Evolutionary conservation across 2,329 filamentous ascomycete species (phyloP), one percentile per base, ranked within the genome.

Genomic region (Plectosphaerella cucumerina): DNA sequence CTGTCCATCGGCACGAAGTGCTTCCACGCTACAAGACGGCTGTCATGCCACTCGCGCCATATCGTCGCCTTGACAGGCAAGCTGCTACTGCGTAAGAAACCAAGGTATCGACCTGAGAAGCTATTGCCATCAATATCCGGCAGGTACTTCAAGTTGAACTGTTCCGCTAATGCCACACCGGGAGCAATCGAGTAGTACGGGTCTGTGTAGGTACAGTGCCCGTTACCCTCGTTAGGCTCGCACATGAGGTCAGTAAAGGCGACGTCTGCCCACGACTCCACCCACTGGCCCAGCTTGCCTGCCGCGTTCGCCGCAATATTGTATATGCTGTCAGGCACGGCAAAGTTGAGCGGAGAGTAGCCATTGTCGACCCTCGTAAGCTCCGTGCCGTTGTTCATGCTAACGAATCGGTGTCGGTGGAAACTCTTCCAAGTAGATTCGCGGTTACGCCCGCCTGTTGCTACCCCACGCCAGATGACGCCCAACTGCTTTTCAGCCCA

Each of bases 1-100:
- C 81, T 87, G 62, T 91, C 86, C 78, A 93, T 84, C 15, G 89
- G 89, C 2, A 91, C 84, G 59, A 89, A 93, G 67, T 94, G 89
- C 60, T 83, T 82, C 89, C 89, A 94, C 1, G 87, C 77, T 2
- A 90, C 73, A 1, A 93, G 73, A 3, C 89, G 77, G 43, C 78
- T 80, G 63, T 92, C 88, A 61, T 92, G 89, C 89, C 89, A 94
- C 65, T 94, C 89, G 18, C 81, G 77, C 69, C 85, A 94, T 20
- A 93, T 72, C 0, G 89, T 90, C 6, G 85, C 82, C 70, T 93
- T 94, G 69, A 94, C 81, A 0, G 86, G 86, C 8, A 92, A 66
- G 15, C 81, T 85, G 2, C 82, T 87, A 23, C 82, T 87, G 33
- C 80, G 75, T 21, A 93, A 70, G 64, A 92, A 90, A 0, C 80